Base-by-base conservation (phyloP, 2,329 filamentous ascomycete species). In the Orbilia oligospora region DNA sequence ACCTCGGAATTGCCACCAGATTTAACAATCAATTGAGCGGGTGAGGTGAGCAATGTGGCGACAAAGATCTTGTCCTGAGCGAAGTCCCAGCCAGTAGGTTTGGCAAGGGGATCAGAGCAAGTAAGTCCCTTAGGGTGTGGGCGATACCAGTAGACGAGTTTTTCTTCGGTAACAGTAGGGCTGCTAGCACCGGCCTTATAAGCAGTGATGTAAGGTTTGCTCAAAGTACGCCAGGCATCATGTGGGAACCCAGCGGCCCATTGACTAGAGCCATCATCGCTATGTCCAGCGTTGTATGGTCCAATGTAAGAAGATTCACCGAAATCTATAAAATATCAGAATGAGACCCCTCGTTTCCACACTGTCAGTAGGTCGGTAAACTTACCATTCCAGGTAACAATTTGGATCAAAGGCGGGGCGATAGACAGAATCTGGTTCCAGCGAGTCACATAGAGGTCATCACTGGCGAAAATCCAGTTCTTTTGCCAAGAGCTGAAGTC, bases 381-480 rank as follows among this genome's bases (percentile, higher is more conserved):
- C 51, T 64, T 72, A 78, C 75, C 75, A 30, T 78, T 78, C 75
- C 75, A 78, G 5, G 75, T 78, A 18, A 87, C 82, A 73, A 86
- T 85, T 81, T 84, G 81, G 41, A 51, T 58, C 2, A 49, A 12
- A 49, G 5, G 46, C 51, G 82, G 67, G 79, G 86, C 88, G 12
- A 78, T 27, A 3, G 75, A 72, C 16, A 89, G 81, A 0, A 87
- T 86, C 76, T 89, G 85, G 65, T 86, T 83, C 89, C 89, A 91
- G 8, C 89, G 87, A 68, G 88, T 85, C 78, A 86, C 87, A 89
- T 90, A 91, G 12, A 91, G 83, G 70, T 87, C 85, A 80, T 91
- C 89, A n/a, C 88, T 88, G 22, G 86, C 86, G 85, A 88, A 91
- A 5, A 90, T 84, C 89, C 89, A 91, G 81, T 90, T 89, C 84